Conservation (phyloP, 176 grass and related monocot species). For the Avena insularis region DNA sequence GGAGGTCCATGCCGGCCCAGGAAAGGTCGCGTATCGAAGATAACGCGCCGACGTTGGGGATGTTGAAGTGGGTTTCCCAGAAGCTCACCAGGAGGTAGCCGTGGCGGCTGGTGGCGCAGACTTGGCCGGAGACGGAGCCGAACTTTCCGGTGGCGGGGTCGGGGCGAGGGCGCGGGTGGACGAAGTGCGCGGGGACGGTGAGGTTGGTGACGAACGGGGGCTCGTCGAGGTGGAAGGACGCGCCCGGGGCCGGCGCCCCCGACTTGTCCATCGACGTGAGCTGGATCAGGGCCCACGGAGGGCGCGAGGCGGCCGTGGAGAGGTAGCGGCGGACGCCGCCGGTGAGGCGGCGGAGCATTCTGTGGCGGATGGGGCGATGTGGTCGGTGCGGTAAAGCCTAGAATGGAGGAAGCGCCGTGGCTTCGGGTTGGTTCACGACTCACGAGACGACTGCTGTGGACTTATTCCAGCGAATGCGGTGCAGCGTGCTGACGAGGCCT, state of each 20-base stretch:
- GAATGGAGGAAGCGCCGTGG: not conserved
- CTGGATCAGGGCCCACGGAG: conserved; percentile 27
- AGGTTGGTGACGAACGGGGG: not conserved
- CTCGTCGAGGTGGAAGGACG: not conserved
- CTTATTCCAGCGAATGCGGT: too few species aligned
- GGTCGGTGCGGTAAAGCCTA: not conserved
- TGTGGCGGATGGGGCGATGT: not conserved
- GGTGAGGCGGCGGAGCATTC: not conserved
- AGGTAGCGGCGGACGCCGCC: not conserved
- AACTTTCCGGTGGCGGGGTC: not conserved
- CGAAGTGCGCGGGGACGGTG: conserved; percentile 31
- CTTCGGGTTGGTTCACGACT: too few species aligned
- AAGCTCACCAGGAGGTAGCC: conserved; percentile 39
- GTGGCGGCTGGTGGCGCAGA: conserved; percentile 10
- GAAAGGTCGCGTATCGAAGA: too few species aligned
- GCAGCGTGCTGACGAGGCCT: too few species aligned
- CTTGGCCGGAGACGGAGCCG: not conserved
- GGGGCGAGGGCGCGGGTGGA: not conserved
- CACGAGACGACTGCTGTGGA: too few species aligned
- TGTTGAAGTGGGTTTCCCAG: not conserved
- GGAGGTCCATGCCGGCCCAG: too few species aligned
- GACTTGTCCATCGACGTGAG: not conserved
- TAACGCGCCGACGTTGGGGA: not conserved
- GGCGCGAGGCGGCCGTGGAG: conserved; percentile 19
- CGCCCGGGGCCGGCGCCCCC: conserved; percentile 7